Evolutionary conservation across 768 basidiomycete species (phyloP).

Genomic region (Lactarius indigo): DNA sequence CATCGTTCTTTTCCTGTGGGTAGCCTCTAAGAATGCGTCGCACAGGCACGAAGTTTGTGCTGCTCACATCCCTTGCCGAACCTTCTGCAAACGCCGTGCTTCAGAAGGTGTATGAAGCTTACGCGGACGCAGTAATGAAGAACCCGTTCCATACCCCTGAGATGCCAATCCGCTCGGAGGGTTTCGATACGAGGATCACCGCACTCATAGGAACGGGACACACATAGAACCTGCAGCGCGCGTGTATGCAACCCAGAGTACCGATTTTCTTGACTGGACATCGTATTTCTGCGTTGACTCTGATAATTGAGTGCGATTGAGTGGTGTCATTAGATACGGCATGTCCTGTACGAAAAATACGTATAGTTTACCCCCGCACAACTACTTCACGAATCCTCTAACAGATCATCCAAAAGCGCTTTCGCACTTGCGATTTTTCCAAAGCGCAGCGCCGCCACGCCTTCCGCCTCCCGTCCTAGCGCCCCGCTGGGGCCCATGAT

Average conservation of each 20-base stretch:
- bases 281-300: background rate
- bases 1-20: background rate
- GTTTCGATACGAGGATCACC: slow-evolving; percentile 73
- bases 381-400: background rate
- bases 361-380: background rate
- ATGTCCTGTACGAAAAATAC: slow-evolving; percentile 2
- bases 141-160: slow-evolving; percentile 99
- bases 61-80: slow-evolving; percentile 80
- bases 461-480: slow-evolving; percentile 20
- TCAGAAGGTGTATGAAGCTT: slow-evolving; percentile 87
- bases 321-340: slow-evolving; percentile 13
- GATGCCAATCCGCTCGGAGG: slow-evolving; percentile 94
- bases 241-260: background rate
- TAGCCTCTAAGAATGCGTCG: background rate
- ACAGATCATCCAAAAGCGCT: slow-evolving; percentile 2
- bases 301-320: slow-evolving; percentile 3
- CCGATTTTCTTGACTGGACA: background rate
- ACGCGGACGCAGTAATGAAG: slow-evolving; percentile 96
- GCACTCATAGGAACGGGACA: slow-evolving; percentile 41
- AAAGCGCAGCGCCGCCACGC: slow-evolving; percentile 18
- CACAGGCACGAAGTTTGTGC: slow-evolving; percentile 91
- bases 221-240: background rate
- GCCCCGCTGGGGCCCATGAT: slow-evolving; percentile 6
- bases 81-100: slow-evolving; percentile 65
- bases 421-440: slow-evolving; percentile 14